These are phyloP conservation scores for Plasmodium sp. DNA, from an alignment of 169 alveolate species.

Conservation along the genomic window DNA sequence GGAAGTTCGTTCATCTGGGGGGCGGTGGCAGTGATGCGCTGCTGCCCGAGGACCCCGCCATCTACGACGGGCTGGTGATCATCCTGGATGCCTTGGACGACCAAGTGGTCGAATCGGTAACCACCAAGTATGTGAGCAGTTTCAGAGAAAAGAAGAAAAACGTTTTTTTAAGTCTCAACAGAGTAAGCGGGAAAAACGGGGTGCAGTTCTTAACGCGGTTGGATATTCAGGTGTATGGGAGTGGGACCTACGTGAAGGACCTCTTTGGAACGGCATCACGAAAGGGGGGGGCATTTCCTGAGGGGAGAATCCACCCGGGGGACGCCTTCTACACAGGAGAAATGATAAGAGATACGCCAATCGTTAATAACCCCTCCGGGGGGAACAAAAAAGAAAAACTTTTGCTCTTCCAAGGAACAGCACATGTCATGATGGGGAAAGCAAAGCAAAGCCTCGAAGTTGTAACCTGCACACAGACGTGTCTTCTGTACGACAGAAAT, in stretches of 20 bases:
- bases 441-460: conserved; percentile 20
- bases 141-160: conserved; percentile 49
- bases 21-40: background rate
- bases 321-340: conserved; percentile 32
- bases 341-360: conserved; percentile 52
- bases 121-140: conserved; percentile 10
- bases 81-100: conserved; percentile 37
- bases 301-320: background rate
- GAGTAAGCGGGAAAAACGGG: conserved; percentile 57
- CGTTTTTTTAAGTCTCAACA: conserved; percentile 51
- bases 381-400: background rate
- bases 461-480: conserved; percentile 37
- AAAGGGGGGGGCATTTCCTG: background rate
- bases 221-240: conserved; percentile 40
- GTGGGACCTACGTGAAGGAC: conserved; percentile 16
- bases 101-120: background rate
- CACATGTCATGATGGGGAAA: conserved; percentile 39
- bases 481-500: conserved; percentile 28
- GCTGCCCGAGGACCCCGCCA: background rate
- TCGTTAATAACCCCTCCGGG: background rate
- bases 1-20: conserved; percentile 4
- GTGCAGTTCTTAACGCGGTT: conserved; percentile 1
- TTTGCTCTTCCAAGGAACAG: conserved; percentile 65
- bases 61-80: conserved; percentile 57
- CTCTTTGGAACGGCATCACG: background rate